phyloP scores from a whole-genome alignment of 2,329 filamentous ascomycete species.

The Fusarium fujikuroi region DNA sequence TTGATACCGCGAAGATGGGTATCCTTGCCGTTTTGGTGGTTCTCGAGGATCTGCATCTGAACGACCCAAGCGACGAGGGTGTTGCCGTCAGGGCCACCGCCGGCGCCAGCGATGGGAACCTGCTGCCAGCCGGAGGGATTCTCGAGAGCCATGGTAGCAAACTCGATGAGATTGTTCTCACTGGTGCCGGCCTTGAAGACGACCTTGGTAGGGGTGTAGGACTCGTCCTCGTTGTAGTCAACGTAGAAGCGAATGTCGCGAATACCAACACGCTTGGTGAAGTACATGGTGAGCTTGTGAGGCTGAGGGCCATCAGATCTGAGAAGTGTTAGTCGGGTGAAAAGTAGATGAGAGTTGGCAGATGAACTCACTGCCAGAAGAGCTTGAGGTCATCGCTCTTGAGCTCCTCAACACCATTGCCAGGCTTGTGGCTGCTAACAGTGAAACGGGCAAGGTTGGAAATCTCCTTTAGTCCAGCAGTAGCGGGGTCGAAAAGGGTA shows the following conservation, averaged over 20 bases:
- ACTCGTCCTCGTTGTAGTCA: constrained; percentile 93
- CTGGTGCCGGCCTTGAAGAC: constrained; percentile 89
- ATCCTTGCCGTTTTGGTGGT: constrained; percentile 99
- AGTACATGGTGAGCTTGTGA: constrained; percentile 84
- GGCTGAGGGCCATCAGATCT: constrained; percentile 87
- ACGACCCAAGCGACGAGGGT: constrained; percentile 89
- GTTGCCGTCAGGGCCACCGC: constrained; percentile 72
- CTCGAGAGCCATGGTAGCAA: constrained; percentile 80
- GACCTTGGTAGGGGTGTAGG: constrained; percentile 95
- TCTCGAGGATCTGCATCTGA: constrained; percentile 91
- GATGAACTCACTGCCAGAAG: constrained; percentile 79
- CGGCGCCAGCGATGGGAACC: constrained; percentile 69
- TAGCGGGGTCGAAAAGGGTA: constrained; percentile 63
- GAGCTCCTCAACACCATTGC: constrained; percentile 80
- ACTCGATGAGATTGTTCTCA: constrained; percentile 90
- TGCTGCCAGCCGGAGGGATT: constrained; percentile 92
- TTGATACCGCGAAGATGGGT: constrained; percentile 96
- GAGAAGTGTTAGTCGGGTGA: neutral
- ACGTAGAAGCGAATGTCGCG: constrained; percentile 84
- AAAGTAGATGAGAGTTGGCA: neutral
- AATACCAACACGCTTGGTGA: constrained; percentile 84
- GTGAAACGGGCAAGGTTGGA: constrained; percentile 86
- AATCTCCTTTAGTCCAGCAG: constrained; percentile 78
- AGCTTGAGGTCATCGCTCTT: constrained; percentile 76
- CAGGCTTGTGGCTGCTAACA: constrained; percentile 83